Evolutionary conservation across 805 yeast genomes (phyloP), one percentile per base, ranked within the genome.

Genomic region (Komagataella populi): DNA sequence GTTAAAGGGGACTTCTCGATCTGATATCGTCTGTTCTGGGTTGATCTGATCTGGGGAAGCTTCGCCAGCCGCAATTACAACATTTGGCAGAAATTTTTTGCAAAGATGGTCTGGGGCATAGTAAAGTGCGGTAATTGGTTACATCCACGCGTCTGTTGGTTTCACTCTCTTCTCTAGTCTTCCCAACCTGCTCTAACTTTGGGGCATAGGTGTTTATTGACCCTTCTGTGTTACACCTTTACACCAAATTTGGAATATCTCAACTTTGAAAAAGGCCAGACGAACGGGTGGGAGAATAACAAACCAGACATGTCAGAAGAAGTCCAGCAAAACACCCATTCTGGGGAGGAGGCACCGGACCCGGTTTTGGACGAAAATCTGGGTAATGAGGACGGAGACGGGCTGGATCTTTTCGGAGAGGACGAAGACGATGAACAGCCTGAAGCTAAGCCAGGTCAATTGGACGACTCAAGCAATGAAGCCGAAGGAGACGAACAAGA

Each of bases 401-500:
- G 39, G 39, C 14, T 30, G 14, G 39, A 30, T 14, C 39, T 30
- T 8, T 30, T 30, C 14, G 39, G 39, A 30, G 39, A 30, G 10
- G 39, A 30, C 39, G 39, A 20, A 20, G 20, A 30, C 12, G 39
- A 30, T 10, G 39, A 30, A 30, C 39, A 30, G 14, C 39, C 39
- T 30, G 39, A 30, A 8, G 39, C 39, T 8, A 10, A 30, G 39
- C 39, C 39, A 30, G 39, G 39, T 8, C 39, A 30, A 10, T 30
- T 30, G 14, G 24, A 45, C 47, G 47, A 45, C 18, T 45, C n/a
- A 22, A 18, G 23, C 30, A 65, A 56, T 2, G 67, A 58, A 6
- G 69, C 61, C 4, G 68, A 63, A 3, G 69, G 60, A 2, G 67
- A 64, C 1, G 70, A 62, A 2, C 72, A 60, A 4, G 68, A 62